Percentiles rank a stretch among this genome's conserved stretches.
These are phyloP conservation scores for Hysterangium stoloniferum DNA, from an alignment of 768 basidiomycete species.

Conservation along the genomic window DNA sequence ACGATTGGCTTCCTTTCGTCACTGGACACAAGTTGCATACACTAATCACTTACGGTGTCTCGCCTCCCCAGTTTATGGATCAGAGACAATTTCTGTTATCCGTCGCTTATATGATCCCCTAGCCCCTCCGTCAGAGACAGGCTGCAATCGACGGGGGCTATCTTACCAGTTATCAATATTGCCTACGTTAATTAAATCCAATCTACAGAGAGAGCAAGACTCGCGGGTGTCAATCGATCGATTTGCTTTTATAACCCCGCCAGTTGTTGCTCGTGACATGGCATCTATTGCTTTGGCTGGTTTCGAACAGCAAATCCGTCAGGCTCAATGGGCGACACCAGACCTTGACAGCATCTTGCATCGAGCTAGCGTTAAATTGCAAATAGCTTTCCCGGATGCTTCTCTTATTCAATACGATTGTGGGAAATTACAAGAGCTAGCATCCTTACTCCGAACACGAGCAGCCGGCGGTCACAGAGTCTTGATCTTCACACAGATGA, in stretches of 20 bases:
- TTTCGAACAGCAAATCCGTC: conserved; percentile 16
- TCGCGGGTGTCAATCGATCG: conserved; percentile 47
- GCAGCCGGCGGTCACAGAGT: conserved; percentile 85
- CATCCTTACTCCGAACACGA: conserved; percentile 70
- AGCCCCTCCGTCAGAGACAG: conserved; percentile 40
- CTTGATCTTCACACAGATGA: conserved; percentile 98
- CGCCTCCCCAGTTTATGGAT: conserved; percentile 27
- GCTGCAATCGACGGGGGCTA: conserved; percentile 28
- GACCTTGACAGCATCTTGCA: conserved; percentile 68
- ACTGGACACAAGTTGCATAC: conserved; percentile 65
- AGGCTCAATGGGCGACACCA: conserved; percentile 23
- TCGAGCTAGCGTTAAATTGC: conserved; percentile 67
- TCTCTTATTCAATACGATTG: conserved; percentile 92
- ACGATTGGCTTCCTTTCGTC: conserved; percentile 44
- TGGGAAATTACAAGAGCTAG: conserved; percentile 85
- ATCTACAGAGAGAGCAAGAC: conserved; percentile 46
- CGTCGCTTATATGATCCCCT: conserved; percentile 37
- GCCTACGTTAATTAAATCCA: conserved; percentile 54
- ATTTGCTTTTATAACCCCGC: conserved; percentile 78
- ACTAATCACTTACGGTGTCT: conserved; percentile 68
- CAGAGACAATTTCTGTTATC: conserved; percentile 35
- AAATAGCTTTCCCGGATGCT: conserved; percentile 89
- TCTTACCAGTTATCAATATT: conserved; percentile 33
- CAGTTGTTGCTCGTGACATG: conserved; percentile 69
- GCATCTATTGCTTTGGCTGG: conserved; percentile 54